Percentiles rank a stretch among this genome's conserved stretches.
Evolutionary conservation across 1,284 basidiomycete genomes (phyloP).

Genomic region (Anthracocystis walkeri): DNA sequence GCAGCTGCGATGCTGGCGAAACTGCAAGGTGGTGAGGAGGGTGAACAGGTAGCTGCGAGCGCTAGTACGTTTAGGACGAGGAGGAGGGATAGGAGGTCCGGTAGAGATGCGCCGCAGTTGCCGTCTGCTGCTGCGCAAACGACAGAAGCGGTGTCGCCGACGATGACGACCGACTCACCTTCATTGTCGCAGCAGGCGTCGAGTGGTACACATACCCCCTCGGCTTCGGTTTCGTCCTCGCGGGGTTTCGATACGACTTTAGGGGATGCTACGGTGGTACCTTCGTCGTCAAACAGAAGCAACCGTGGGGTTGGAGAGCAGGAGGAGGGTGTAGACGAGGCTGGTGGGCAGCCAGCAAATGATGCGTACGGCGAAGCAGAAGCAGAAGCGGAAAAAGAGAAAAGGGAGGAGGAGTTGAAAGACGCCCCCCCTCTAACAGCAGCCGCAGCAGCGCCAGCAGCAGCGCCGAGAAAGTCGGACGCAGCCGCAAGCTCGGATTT

Average conservation of each 20-base stretch:
- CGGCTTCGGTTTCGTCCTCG: slow-evolving; percentile 22
- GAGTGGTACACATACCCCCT: slow-evolving; percentile 21
- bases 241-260: slow-evolving; percentile 14
- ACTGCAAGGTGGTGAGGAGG: slow-evolving; percentile 56
- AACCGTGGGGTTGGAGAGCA: background rate
- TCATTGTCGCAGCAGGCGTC: slow-evolving; percentile 20
- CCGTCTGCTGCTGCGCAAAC: background rate
- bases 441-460: no score
- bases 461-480: slow-evolving; percentile 1
- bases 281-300: background rate
- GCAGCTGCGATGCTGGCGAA: slow-evolving; percentile 65
- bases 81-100: slow-evolving; percentile 38
- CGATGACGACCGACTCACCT: slow-evolving; percentile 15
- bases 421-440: no score
- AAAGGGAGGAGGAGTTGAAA: slow-evolving; percentile 7
- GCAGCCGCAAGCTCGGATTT: slow-evolving; percentile 19
- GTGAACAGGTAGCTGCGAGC: background rate
- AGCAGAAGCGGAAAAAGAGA: slow-evolving; percentile 14
- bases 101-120: slow-evolving; percentile 23
- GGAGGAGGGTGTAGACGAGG: background rate
- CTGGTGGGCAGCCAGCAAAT: no score
- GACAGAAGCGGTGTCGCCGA: slow-evolving; percentile 10
- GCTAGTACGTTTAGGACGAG: slow-evolving; percentile 27
- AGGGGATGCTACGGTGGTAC: slow-evolving; percentile 22
- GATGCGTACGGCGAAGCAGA: slow-evolving; percentile 7